Base-by-base conservation (phyloP, 345 rosid species). In the Aquilaria yunnanensis region DNA sequence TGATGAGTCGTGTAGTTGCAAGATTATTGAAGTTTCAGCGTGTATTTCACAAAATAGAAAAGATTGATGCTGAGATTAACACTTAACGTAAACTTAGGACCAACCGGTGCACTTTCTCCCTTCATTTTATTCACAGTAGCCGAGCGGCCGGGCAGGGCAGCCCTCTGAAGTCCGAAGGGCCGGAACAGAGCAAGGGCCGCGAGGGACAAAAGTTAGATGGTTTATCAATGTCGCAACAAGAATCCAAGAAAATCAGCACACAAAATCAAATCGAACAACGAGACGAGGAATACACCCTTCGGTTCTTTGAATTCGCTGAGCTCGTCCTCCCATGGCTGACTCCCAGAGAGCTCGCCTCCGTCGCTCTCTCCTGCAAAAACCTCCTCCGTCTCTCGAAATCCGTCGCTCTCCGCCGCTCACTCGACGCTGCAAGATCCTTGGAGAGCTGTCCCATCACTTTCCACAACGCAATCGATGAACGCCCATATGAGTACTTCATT, bases 311-410 rank as follows among this genome's bases (percentile, higher is more conserved):
- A 30, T 86, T 74, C 53, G 76, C 87, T 0, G 67, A 60, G 31
- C 57, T 90, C 0, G 57, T 86, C 61, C 84, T 94, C 5, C 96
- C 96, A 54, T 86, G 89, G 88, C 80, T 94, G 47, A 74, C 79
- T 51, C 72, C 76, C 4, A 63, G 10, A 55, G 99, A 88, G 30
- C 89, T 94, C 10, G 88, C 93, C 57, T 14, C 55, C 51, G 56
- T 73, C 59, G 77, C 95, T 60, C 54, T 48, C 6, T 66, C 96
- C 69, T 86, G 88, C 84, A 85, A 77, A 72, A 3, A 79, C 72
- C 81, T 86, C 31, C 49, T 49, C 65, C 67, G 16, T 29, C 10
- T 69, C 57, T 70, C 88, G 60, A 74, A 66, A 61, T 61, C 81
- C 62, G 32, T 85, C 72, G 71, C 81, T 51, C 54, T 55, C 64